Base-by-base conservation (phyloP, 2,329 filamentous ascomycete species). In the Colletotrichum karsti region DNA sequence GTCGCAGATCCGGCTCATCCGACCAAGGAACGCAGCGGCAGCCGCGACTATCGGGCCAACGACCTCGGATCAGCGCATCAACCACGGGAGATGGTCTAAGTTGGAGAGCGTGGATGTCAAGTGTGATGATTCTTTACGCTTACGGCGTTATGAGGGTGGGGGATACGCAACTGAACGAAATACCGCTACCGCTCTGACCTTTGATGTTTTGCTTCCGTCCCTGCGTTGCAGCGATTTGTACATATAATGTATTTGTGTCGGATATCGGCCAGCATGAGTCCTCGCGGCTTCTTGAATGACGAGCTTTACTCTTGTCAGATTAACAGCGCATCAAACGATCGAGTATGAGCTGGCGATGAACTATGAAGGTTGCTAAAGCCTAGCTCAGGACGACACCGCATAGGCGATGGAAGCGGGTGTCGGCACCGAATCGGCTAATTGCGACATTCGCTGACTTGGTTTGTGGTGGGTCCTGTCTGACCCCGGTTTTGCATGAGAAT, bases 21-120 rank as follows among this genome's bases (percentile, higher is more conserved):
- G 30, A 70, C 57, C 2, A 56, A 65, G 37, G 69, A 71, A 50
- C 48, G 63, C 7, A 69, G 66, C 50, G 33, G 54, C 41, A 69
- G 66, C 55, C 65, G 65, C 18, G 66, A 67, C 7, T 44, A 69
- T 41, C 66, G 66, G 7, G 65, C 59, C 24, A 60, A 69, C 50
- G 66, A 69, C 20, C 2, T 71, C n/a, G 69, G 69, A 12, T 62
- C 62, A 12, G 22, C 54, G 12, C 69, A 70, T 7, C 61, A 66
- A n/a, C 69, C 69, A 10, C 50, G 69, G 24, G 69, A 71, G 20
- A 69, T 69, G 51, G 30, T 71, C 20, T 71, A 63, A 37, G 3
- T 28, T 37, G 37, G 13, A 12, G 20, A 13, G 15, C 10, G 3
- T 12, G 28, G 20, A 7, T 9, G 18, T 15, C 22, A 15, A 37